Evolutionary conservation across 768 basidiomycete species (phyloP), one percentile per base, ranked within the genome.

Genomic region (Serendipita sp.): DNA sequence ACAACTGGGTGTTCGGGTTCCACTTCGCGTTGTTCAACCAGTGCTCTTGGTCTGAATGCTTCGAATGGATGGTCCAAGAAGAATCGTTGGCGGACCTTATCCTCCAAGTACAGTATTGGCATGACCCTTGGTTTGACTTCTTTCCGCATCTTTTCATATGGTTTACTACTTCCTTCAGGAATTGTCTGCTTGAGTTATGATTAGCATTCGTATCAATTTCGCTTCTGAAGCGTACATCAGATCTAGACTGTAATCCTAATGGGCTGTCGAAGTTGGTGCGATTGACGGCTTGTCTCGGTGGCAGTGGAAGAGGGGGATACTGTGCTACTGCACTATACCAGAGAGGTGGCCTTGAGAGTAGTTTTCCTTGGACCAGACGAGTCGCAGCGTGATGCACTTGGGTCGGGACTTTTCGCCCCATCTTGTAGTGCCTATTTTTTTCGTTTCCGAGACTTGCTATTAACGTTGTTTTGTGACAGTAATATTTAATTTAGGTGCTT

Each of bases 21-120:
- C 60, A 89, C 77, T 16, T 72, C 73, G 18, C 77, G 83, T 15
- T 78, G 79, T 75, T 99, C 96, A 0, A 89, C 82, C 63, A 99
- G 73, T 10, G 81, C 84, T 7, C 79, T 78, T 1, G 92, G 84
- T 47, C 94, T 80, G 74, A 94, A 89, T 1, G 92, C 87, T 76
- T 99, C 94, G 71, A 96, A 96, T 4, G 96, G 93, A 73, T 96
- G 94, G 76, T 99, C 96, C 46, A 79, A 78, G 78, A 94, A 98
- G 79, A 99, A 98, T 73, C 90, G 89, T 64, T 83, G 79, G 41
- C 96, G 84, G 65, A 98, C 77, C 67, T 81, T 78, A 73, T 99
- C 96, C 72, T 95, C 92, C 45, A 88, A 66, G 72, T 93, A 96
- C 64, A 78, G 77, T 62, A 98, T 80, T 10, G 81, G 80, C 54